A percentile compares a stretch with the other conserved stretches of the same genome.
Conservation (phyloP, 805 yeast genomes). For the Candida methanosorbosa region DNA sequence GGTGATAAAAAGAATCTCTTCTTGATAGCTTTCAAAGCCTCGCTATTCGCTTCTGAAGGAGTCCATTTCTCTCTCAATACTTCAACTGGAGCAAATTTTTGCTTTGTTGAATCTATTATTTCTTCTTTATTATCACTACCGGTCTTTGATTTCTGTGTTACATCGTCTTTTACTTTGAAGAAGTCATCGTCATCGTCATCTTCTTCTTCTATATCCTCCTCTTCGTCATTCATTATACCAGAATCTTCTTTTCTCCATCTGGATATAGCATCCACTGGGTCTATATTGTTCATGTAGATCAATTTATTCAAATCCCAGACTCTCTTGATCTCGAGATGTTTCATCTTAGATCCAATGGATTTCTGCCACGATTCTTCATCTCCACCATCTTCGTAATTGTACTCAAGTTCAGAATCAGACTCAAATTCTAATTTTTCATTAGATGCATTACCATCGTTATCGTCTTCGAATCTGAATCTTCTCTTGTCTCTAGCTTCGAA, state of each 20-base stretch:
- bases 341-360: conserved; percentile 56
- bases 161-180: conserved; percentile 37
- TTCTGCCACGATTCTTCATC: conserved; percentile 30
- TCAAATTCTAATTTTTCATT: conserved; percentile 32
- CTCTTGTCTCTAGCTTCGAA: conserved; percentile 30
- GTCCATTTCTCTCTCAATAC: conserved; percentile 38
- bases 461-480: conserved; percentile 29
- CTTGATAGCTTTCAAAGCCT: conserved; percentile 32
- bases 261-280: conserved; percentile 61
- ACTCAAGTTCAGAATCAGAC: conserved; percentile 43
- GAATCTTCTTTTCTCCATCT: conserved; percentile 59
- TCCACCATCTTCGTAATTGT: conserved; percentile 29
- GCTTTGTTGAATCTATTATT: conserved; percentile 30
- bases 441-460: neutral
- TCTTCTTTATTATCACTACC: conserved; percentile 9
- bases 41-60: conserved; percentile 12
- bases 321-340: conserved; percentile 40
- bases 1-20: conserved; percentile 49
- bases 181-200: conserved; percentile 43
- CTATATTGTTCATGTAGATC: conserved; percentile 69
- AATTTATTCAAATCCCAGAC: conserved; percentile 77
- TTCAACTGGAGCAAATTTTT: conserved; percentile 31
- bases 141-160: neutral
- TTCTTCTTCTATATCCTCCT: conserved; percentile 28
- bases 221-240: conserved; percentile 28